Percentiles rank a stretch among this genome's conserved stretches.
These are phyloP conservation scores for Artemisia argyi DNA, from an alignment of 129 eudicot species.

Conservation along the genomic window DNA sequence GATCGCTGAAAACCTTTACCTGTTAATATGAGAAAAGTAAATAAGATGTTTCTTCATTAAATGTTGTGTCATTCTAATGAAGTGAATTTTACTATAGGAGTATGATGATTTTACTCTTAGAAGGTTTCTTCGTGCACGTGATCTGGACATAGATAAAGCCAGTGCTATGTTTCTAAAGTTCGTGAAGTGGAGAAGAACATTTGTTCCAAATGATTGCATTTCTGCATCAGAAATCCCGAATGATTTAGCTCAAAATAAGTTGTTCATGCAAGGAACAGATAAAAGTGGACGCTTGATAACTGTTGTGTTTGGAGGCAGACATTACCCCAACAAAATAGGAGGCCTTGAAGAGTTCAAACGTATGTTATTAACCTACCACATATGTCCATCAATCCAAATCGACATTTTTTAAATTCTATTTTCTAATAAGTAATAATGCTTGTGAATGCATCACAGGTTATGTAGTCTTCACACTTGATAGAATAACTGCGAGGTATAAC, in stretches of 20 bases:
- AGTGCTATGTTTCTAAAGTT: slow-evolving; percentile 64
- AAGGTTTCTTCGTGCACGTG: slow-evolving; percentile 85
- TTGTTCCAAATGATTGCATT: slow-evolving; percentile 59
- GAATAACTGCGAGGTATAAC: slow-evolving; percentile 55
- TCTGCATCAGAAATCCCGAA: slow-evolving; percentile 50
- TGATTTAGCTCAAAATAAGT: slow-evolving; percentile 65
- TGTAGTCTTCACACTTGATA: slow-evolving; percentile 68
- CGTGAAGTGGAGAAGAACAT: slow-evolving; percentile 55
- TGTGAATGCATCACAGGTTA: slow-evolving; percentile 44
- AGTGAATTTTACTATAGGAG: slow-evolving; percentile 34
- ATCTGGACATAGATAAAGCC: slow-evolving; percentile 65
- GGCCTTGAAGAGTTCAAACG: slow-evolving; percentile 66
- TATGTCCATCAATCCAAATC: neutral
- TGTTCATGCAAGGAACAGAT: slow-evolving; percentile 69
- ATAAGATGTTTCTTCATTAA: neutral
- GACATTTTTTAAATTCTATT: neutral
- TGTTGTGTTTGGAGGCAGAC: slow-evolving; percentile 48
- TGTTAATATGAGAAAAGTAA: neutral
- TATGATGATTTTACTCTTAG: slow-evolving; percentile 59
- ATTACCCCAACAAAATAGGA: slow-evolving; percentile 48
- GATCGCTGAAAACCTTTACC: neutral
- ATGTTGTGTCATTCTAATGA: neutral
- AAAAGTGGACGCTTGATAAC: slow-evolving; percentile 62
- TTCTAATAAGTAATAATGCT: neutral
- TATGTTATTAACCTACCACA: slow-evolving; percentile 23